phyloP scores from a whole-genome alignment of 768 basidiomycete genomes.

The Podaxis carcinomalis region DNA sequence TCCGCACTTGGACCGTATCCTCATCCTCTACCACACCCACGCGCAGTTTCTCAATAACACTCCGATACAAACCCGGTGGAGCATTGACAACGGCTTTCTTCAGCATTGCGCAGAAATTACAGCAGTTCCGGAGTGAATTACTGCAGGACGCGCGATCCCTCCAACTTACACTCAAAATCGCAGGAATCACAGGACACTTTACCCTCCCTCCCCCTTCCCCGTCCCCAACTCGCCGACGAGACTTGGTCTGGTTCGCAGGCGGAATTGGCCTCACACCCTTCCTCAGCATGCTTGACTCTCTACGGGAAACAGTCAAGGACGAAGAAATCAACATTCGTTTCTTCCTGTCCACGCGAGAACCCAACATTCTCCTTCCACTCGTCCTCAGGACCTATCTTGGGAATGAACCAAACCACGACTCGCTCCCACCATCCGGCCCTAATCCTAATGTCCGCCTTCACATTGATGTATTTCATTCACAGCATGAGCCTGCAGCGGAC shows the following conservation, averaged over 20 bases:
- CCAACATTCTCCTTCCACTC: conserved; percentile 43
- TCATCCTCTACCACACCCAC: conserved; percentile 19
- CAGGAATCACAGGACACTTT: conserved; percentile 54
- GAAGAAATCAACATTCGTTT: conserved; percentile 37
- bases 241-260: conserved; percentile 56
- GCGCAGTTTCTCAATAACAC: conserved; percentile 40
- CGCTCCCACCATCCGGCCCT: not conserved
- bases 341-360: conserved; percentile 49
- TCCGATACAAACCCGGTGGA: conserved; percentile 51
- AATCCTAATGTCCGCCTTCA: conserved; percentile 20
- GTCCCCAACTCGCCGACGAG: conserved; percentile 13
- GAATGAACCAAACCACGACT: not conserved
- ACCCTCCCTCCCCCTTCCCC: conserved; percentile 19
- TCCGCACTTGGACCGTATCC: conserved; percentile 65
- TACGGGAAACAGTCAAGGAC: conserved; percentile 10
- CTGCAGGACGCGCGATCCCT: conserved; percentile 35
- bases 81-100: conserved; percentile 55
- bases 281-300: conserved; percentile 42
- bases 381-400: conserved; percentile 25
- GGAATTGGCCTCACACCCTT: conserved; percentile 67
- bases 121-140: conserved; percentile 33
- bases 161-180: conserved; percentile 37
- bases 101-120: conserved; percentile 38
- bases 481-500: conserved; percentile 5
- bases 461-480: conserved; percentile 37